Percentiles rank a stretch among this genome's conserved stretches.
Conservation (phyloP, 345 rosid species). For the Syzygium aqueum region DNA sequence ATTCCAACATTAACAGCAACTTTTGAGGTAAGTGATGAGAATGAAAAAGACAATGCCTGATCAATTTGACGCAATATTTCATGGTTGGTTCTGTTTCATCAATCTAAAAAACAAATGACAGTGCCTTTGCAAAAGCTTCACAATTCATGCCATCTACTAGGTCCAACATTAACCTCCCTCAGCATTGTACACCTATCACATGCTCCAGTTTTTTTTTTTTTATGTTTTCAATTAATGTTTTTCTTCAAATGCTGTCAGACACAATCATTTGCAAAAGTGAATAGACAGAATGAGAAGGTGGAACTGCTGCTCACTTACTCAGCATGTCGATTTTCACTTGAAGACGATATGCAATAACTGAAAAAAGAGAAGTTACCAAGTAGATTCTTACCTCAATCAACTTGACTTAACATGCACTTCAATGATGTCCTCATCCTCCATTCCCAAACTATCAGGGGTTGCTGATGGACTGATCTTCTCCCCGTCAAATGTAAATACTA, state of each 20-base stretch:
- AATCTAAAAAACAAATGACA: neutral
- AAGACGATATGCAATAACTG: neutral
- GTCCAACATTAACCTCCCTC: neutral
- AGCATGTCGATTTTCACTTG: neutral
- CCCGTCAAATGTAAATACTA: slow-evolving; percentile 77
- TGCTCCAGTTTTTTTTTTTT: neutral
- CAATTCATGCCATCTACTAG: neutral
- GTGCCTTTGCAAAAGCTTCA: neutral
- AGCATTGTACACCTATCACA: neutral
- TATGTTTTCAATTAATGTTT: neutral
- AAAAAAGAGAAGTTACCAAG: neutral
- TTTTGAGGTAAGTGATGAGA: neutral
- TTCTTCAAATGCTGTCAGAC: neutral
- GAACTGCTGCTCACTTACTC: neutral
- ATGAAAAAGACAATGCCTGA: neutral
- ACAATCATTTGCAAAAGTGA: neutral
- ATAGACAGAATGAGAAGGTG: neutral
- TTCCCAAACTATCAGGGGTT: slow-evolving; percentile 67
- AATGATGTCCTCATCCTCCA: slow-evolving; percentile 91
- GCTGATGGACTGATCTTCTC: slow-evolving; percentile 53
- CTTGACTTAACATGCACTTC: slow-evolving; percentile 58
- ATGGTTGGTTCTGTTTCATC: neutral
- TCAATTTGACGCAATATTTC: neutral
- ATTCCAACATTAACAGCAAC: neutral
- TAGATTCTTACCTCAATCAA: slow-evolving; percentile 23